These are phyloP conservation scores for Neoboletus magnificus DNA, from an alignment of 768 basidiomycete species.

Conservation along the genomic window DNA sequence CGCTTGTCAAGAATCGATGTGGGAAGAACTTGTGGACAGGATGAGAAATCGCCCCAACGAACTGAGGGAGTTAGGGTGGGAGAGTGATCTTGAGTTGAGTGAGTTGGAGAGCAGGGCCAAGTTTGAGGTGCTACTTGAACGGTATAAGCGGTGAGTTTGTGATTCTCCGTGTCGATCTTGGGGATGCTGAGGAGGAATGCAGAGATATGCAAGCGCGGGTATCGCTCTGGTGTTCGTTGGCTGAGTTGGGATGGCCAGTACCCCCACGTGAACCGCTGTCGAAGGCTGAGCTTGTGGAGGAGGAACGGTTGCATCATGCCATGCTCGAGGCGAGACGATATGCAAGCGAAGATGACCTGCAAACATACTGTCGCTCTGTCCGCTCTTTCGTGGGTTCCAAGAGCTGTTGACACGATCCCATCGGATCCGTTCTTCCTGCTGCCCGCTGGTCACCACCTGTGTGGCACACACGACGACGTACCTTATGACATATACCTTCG, in stretches of 20 bases:
- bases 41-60: slow-evolving; percentile 55
- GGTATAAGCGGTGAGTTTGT: slow-evolving; percentile 49
- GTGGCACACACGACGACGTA: slow-evolving; percentile 16
- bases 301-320: slow-evolving; percentile 57
- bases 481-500: slow-evolving; percentile 24
- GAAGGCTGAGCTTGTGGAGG: slow-evolving; percentile 68
- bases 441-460: neutral
- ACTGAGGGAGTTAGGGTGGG: slow-evolving; percentile 63
- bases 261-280: slow-evolving; percentile 61
- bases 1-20: slow-evolving; percentile 72
- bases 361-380: slow-evolving; percentile 55
- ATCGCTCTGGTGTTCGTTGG: slow-evolving; percentile 61
- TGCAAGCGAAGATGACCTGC: slow-evolving; percentile 50
- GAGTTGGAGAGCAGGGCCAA: slow-evolving; percentile 53
- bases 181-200: slow-evolving; percentile 1
- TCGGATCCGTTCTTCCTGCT: neutral
- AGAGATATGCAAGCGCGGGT: slow-evolving; percentile 68
- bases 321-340: slow-evolving; percentile 56
- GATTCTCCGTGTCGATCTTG: neutral
- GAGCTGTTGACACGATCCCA: slow-evolving; percentile 14
- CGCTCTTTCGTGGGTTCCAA: slow-evolving; percentile 64
- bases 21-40: slow-evolving; percentile 66
- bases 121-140: slow-evolving; percentile 57
- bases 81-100: slow-evolving; percentile 60
- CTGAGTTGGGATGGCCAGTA: slow-evolving; percentile 54